Conservation (phyloP, 2,329 filamentous ascomycete genomes). For the Hypoxylon sp. region DNA sequence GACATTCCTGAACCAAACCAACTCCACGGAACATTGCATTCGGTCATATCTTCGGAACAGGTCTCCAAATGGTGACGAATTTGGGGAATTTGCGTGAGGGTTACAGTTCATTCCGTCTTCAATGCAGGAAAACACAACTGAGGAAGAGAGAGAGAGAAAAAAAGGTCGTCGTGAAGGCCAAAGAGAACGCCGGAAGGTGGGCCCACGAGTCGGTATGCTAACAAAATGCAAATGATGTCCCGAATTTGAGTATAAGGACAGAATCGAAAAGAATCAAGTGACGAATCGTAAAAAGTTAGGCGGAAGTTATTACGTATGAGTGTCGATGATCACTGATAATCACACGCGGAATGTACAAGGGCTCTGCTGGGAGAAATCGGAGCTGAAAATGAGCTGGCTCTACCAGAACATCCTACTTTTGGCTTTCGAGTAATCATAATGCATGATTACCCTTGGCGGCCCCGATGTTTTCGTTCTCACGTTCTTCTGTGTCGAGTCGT, state of each 20-base stretch:
- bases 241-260: conserved; percentile 23
- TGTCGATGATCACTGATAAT: conserved; percentile 17
- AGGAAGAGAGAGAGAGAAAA: conserved; percentile 20
- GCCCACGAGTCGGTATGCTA: conserved; percentile 26
- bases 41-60: conserved; percentile 43
- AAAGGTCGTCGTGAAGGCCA: conserved; percentile 15
- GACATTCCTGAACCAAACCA: conserved; percentile 37
- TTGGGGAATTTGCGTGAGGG: conserved; percentile 29
- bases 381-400: background rate
- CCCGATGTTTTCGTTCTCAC: conserved; percentile 41
- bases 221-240: conserved; percentile 23
- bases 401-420: background rate
- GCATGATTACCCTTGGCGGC: conserved; percentile 42
- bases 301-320: conserved; percentile 24
- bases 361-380: conserved; percentile 6
- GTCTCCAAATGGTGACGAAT: conserved; percentile 29
- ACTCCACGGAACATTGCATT: conserved; percentile 42
- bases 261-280: conserved; percentile 25
- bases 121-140: conserved; percentile 31
- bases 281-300: conserved; percentile 25
- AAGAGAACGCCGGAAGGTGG: conserved; percentile 15
- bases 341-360: conserved; percentile 35
- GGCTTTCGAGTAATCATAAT: conserved; percentile 23
- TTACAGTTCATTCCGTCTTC: conserved; percentile 40
- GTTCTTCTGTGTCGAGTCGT: conserved; percentile 75